These are phyloP conservation scores for Nasturtium officinale DNA, from an alignment of 345 rosid genomes.

Conservation along the genomic window DNA sequence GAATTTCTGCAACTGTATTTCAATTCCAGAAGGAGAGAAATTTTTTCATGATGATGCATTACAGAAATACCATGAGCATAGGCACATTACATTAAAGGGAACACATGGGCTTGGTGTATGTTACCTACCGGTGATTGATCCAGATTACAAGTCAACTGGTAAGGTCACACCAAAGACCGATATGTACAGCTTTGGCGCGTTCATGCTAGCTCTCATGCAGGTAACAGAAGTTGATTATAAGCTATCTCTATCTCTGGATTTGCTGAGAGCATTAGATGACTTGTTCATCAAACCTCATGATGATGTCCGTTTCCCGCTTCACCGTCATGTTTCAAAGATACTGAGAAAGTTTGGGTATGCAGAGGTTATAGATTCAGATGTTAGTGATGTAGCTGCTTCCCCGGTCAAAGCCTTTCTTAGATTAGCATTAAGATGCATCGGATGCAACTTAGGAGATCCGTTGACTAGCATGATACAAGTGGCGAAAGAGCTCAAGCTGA, in stretches of 20 bases:
- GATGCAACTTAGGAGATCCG: conserved; percentile 29
- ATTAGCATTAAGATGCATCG: conserved; percentile 34
- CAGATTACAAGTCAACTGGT: conserved; percentile 22
- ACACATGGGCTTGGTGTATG: conserved; percentile 39
- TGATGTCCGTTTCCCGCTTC: conserved; percentile 21
- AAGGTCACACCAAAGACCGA: conserved; percentile 35
- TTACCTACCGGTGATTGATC: conserved; percentile 29
- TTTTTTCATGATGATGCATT: conserved; percentile 30
- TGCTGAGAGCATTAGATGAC: conserved; percentile 31
- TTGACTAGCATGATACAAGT: conserved; percentile 30
- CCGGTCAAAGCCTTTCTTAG: conserved; percentile 17
- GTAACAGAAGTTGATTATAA: conserved; percentile 32
- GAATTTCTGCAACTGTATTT: conserved; percentile 33
- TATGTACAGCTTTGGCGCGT: conserved; percentile 38
- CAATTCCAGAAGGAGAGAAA: conserved; percentile 34
- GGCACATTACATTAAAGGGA: conserved; percentile 17
- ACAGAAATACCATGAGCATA: conserved; percentile 20
- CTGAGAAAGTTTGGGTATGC: conserved; percentile 28
- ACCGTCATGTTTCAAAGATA: conserved; percentile 29
- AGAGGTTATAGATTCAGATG: conserved; percentile 23
- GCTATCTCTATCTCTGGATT: conserved; percentile 22
- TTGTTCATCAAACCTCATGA: conserved; percentile 30
- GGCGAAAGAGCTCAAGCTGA: conserved; percentile 31
- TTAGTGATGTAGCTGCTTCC: conserved; percentile 13
- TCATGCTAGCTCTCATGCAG: conserved; percentile 33